Conservation (phyloP, 306 rosid genomes). For the Cicer pinnatifidum region DNA sequence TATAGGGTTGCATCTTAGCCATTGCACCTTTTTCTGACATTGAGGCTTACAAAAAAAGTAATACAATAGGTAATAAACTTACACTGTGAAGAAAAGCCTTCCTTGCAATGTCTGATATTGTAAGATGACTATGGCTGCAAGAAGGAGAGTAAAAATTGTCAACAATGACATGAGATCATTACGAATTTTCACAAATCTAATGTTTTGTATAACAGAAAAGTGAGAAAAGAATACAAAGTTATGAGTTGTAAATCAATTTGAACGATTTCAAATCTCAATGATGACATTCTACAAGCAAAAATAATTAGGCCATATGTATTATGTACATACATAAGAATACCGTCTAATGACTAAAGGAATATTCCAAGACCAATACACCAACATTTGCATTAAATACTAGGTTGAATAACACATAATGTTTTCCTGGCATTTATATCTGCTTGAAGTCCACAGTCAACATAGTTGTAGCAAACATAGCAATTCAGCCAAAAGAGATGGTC, state of each 20-base stretch:
- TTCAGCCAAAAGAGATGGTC: not conserved
- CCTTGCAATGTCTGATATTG: conserved; percentile 91
- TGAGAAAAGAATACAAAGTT: conserved; percentile 12
- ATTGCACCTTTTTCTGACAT: conserved; percentile 19
- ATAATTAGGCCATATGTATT: not conserved
- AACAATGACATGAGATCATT: conserved; percentile 31
- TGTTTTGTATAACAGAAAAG: conserved; percentile 19
- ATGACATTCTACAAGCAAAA: not conserved
- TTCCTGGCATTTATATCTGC: not conserved
- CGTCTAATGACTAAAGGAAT: not conserved
- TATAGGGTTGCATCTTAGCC: conserved; percentile 26
- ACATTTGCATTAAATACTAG: not conserved
- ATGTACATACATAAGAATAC: not conserved
- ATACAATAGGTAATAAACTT: conserved; percentile 48
- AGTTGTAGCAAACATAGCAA: not conserved
- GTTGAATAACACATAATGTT: not conserved
- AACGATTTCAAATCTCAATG: conserved; percentile 22
- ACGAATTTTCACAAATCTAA: conserved; percentile 22
- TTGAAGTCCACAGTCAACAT: not conserved
- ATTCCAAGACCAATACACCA: not conserved
- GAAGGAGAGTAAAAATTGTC: conserved; percentile 41
- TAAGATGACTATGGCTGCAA: conserved; percentile 78
- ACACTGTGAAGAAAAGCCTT: conserved; percentile 99
- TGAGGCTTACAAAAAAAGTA: conserved; percentile 8
- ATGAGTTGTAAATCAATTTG: conserved; percentile 17